Evolutionary conservation across 768 basidiomycete genomes (phyloP).

Genomic region (Mycena metata): DNA sequence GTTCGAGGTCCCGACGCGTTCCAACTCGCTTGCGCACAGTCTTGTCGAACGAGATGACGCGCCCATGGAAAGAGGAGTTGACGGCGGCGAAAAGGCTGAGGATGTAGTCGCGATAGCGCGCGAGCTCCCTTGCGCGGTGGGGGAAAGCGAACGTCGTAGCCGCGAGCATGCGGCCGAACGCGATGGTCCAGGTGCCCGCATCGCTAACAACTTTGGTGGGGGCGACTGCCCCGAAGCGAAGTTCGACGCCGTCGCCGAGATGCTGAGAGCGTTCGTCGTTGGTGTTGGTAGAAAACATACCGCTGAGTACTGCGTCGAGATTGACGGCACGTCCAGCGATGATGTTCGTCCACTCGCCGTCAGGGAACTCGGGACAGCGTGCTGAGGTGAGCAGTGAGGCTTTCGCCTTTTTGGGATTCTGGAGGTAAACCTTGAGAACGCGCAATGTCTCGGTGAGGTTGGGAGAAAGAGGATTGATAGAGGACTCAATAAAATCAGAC

Average conservation of each 20-base stretch:
- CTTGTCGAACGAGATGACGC: constrained; percentile 30
- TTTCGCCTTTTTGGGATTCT: neutral
- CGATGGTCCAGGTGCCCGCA: constrained; percentile 30
- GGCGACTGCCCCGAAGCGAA: constrained; percentile 24
- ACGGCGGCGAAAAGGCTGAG: constrained; percentile 12
- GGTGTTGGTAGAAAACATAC: constrained; percentile 11
- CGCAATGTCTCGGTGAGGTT: neutral
- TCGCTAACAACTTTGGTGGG: constrained; percentile 19
- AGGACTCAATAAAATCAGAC: neutral
- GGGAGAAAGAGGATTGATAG: neutral
- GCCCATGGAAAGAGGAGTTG: neutral
- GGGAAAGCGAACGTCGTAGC: constrained; percentile 20
- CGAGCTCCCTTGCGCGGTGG: constrained; percentile 17
- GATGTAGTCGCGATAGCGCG: constrained; percentile 17
- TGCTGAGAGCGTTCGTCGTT: constrained; percentile 12
- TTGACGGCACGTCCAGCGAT: neutral
- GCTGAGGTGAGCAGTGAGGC: neutral
- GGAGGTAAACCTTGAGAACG: neutral
- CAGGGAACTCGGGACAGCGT: neutral
- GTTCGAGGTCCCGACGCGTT: neutral
- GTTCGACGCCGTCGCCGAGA: constrained; percentile 29
- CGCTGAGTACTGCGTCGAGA: constrained; percentile 1
- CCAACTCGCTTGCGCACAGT: constrained; percentile 22
- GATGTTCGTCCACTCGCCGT: neutral
- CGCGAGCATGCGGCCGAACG: neutral